Conservation (phyloP, 2,329 filamentous ascomycete genomes). For the Magnaporthiopsis rhizophila region DNA sequence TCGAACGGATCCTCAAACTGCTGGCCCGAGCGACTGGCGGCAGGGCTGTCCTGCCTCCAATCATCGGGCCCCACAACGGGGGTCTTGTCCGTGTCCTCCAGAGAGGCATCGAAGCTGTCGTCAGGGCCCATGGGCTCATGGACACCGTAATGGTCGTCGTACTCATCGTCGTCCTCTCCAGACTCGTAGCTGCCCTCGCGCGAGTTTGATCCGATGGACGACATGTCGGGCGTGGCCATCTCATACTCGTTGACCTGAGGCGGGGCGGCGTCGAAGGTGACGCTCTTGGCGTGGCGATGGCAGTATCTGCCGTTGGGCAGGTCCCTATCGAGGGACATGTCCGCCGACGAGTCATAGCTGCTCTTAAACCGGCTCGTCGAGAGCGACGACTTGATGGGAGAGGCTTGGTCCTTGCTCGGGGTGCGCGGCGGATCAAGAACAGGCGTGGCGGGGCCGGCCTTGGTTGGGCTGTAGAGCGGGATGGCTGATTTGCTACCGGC, state of each 20-base stretch:
- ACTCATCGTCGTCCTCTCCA: conserved; percentile 61
- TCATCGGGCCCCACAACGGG: conserved; percentile 96
- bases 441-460: conserved; percentile 27
- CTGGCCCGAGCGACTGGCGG: conserved; percentile 14
- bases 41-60: conserved; percentile 69
- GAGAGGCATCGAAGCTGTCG: conserved; percentile 90
- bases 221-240: conserved; percentile 94
- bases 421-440: conserved; percentile 28
- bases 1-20: conserved; percentile 59
- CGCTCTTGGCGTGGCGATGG: conserved; percentile 87
- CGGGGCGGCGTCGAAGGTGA: conserved; percentile 90
- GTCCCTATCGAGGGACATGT: conserved; percentile 48
- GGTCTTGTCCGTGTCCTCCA: conserved; percentile 95
- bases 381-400: conserved; percentile 85
- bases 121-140: conserved; percentile 57
- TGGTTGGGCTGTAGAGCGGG: conserved; percentile 48
- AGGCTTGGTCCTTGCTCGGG: conserved; percentile 63
- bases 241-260: conserved; percentile 97
- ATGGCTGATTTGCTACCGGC: conserved; percentile 54
- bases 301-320: conserved; percentile 59
- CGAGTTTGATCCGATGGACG: conserved; percentile 80
- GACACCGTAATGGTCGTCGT: conserved; percentile 37
- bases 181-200: conserved; percentile 91
- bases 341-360: conserved; percentile 59
- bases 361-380: conserved; percentile 59